phyloP scores from a whole-genome alignment of 768 basidiomycete genomes.

The Zangia roseola region DNA sequence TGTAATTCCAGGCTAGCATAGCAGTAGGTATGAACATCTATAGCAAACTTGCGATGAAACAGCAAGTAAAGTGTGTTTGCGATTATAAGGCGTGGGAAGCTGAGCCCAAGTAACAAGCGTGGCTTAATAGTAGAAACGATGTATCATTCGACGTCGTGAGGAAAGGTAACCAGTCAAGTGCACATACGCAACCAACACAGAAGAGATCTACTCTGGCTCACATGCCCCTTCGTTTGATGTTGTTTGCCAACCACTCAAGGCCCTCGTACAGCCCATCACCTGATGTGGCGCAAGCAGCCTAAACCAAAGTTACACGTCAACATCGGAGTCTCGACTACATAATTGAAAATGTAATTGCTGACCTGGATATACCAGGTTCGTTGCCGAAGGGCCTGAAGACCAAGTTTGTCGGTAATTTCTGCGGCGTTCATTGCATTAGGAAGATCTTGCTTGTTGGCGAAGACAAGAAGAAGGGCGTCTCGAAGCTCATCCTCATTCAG shows the following conservation, averaged over 20 bases:
- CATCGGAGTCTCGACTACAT: constrained; percentile 1
- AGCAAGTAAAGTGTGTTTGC: constrained; percentile 2
- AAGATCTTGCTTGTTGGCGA: constrained; percentile 99
- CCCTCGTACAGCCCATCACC: constrained; percentile 99
- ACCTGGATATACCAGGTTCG: constrained; percentile 98
- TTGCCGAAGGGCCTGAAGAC: constrained; percentile 95
- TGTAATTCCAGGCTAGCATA: constrained; percentile 6
- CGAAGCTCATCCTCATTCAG: constrained; percentile 99
- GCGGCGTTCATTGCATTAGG: constrained; percentile 99
- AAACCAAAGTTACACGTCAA: constrained; percentile 16
- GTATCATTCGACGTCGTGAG: constrained; percentile 57
- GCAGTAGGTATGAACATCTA: constrained; percentile 17
- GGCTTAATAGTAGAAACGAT: constrained; percentile 40
- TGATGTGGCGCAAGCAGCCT: constrained; percentile 98
- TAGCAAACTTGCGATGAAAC: constrained; percentile 15
- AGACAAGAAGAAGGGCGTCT: constrained; percentile 96
- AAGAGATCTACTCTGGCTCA: constrained; percentile 41
- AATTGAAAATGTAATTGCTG: constrained; percentile 24
- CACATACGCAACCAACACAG: constrained; percentile 41
- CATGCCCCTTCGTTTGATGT: constrained; percentile 73
- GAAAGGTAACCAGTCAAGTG: constrained; percentile 58
- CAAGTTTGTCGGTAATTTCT: constrained; percentile 99
- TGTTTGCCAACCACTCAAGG: constrained; percentile 92
- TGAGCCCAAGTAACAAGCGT: constrained; percentile 32
- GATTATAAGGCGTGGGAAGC: constrained; percentile 17